These are phyloP conservation scores for Metschnikowia koreensis DNA, from an alignment of 805 yeast species.

Conservation along the genomic window DNA sequence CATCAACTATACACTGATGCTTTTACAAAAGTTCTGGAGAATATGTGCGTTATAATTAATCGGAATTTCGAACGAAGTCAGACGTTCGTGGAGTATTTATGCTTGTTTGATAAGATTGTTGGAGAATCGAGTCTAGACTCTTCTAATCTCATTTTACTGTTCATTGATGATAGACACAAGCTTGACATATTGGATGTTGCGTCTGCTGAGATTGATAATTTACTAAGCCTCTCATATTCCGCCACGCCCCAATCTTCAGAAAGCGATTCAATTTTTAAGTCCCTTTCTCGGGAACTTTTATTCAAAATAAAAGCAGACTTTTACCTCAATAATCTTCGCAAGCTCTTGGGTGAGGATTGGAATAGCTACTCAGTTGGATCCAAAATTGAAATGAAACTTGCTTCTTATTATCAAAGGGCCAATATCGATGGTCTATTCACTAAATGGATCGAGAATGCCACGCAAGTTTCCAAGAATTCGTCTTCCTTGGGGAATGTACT, in stretches of 20 bases:
- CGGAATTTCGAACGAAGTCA: slow-evolving; percentile 25
- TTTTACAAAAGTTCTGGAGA: slow-evolving; percentile 22
- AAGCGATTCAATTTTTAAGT: not conserved
- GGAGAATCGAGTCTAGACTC: slow-evolving; percentile 6
- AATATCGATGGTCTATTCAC: slow-evolving; percentile 42
- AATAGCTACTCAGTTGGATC: slow-evolving; percentile 49
- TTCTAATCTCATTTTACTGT: slow-evolving; percentile 13
- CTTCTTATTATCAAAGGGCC: slow-evolving; percentile 44
- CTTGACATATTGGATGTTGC: slow-evolving; percentile 31
- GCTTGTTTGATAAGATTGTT: slow-evolving; percentile 25
- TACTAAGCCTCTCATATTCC: slow-evolving; percentile 5
- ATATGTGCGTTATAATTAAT: slow-evolving; percentile 25
- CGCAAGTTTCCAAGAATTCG: not conserved
- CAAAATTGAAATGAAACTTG: slow-evolving; percentile 51
- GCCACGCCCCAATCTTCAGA: not conserved
- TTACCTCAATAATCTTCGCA: slow-evolving; percentile 23
- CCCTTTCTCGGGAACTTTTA: slow-evolving; percentile 3
- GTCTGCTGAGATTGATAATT: slow-evolving; percentile 23
- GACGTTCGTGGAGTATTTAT: slow-evolving; percentile 27
- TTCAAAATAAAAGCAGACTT: slow-evolving; percentile 22
- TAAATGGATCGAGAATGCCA: slow-evolving; percentile 45
- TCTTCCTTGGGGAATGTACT: slow-evolving; percentile 1
- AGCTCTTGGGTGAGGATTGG: slow-evolving; percentile 38
- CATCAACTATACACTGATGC: slow-evolving; percentile 26
- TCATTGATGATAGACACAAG: slow-evolving; percentile 38